Conservation (phyloP, 768 basidiomycete species). For the Podaxis sp. region DNA sequence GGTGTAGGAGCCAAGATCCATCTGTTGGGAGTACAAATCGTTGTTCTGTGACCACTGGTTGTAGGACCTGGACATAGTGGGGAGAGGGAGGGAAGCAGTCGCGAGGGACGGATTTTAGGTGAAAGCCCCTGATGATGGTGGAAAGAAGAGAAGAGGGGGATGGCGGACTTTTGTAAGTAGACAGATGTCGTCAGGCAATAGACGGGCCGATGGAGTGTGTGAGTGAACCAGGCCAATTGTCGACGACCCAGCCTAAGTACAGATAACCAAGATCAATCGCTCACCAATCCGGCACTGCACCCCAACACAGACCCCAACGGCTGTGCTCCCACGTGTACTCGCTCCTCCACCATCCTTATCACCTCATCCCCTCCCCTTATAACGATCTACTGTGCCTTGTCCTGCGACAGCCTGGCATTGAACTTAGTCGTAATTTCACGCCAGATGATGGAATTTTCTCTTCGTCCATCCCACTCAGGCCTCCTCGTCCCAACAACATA, state of each 20-base stretch:
- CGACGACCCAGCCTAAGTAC: neutral
- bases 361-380: neutral
- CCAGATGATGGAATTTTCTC: neutral
- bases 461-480: neutral
- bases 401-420: neutral
- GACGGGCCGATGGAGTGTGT: conserved; percentile 10
- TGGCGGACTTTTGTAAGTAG: neutral
- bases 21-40: conserved; percentile 22
- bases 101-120: neutral
- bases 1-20: conserved; percentile 27
- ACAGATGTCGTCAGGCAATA: neutral
- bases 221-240: neutral
- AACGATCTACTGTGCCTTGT: neutral
- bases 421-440: neutral
- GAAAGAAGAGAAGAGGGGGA: neutral
- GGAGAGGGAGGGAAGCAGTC: neutral
- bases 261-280: conserved; percentile 8
- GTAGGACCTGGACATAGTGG: conserved; percentile 9
- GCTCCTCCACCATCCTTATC: neutral
- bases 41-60: conserved; percentile 7
- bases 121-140: neutral
- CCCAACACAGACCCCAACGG: neutral
- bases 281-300: neutral
- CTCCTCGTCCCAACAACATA: neutral
- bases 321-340: conserved; percentile 4